A percentile compares a stretch with the other conserved stretches of the same genome.
These are phyloP conservation scores for Lachnum nothofagi DNA, from an alignment of 2,329 filamentous ascomycete species.

Conservation along the genomic window DNA sequence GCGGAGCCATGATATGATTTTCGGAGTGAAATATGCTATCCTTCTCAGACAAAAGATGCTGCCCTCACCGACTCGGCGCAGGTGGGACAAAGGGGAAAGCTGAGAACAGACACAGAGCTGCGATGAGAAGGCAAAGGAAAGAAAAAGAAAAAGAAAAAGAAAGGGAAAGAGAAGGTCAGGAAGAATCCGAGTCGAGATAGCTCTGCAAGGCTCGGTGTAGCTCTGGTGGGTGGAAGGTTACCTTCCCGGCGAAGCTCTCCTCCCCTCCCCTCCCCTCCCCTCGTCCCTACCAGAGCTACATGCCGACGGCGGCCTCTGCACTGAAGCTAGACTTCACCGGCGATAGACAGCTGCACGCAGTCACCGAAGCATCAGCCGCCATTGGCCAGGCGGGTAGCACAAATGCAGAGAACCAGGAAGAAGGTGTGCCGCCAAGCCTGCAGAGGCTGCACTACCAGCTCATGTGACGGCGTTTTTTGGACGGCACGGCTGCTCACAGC, in stretches of 20 bases:
- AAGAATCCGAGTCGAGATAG: not conserved
- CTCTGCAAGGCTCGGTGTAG: not conserved
- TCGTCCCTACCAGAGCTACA: not conserved
- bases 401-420: not conserved
- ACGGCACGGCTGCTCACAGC: not conserved
- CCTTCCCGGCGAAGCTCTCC: not conserved
- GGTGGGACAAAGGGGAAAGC: not conserved
- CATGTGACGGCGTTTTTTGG: not conserved
- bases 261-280: not conserved
- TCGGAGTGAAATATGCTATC: not conserved
- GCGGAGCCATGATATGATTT: conserved; percentile 7
- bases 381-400: not conserved
- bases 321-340: not conserved
- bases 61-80: not conserved
- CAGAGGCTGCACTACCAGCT: not conserved
- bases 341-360: conserved; percentile 3
- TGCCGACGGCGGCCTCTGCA: not conserved
- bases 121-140: not conserved
- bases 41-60: too few species aligned
- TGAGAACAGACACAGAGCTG: not conserved
- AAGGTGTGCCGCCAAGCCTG: not conserved
- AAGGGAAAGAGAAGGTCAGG: not conserved
- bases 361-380: not conserved
- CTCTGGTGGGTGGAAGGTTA: not conserved
- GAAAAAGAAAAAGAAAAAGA: conserved; percentile 2